Evolutionary conservation across 495 filamentous ascomycete species (phyloP), one percentile per base, ranked within the genome.

Genomic region (Physcia stellaris): DNA sequence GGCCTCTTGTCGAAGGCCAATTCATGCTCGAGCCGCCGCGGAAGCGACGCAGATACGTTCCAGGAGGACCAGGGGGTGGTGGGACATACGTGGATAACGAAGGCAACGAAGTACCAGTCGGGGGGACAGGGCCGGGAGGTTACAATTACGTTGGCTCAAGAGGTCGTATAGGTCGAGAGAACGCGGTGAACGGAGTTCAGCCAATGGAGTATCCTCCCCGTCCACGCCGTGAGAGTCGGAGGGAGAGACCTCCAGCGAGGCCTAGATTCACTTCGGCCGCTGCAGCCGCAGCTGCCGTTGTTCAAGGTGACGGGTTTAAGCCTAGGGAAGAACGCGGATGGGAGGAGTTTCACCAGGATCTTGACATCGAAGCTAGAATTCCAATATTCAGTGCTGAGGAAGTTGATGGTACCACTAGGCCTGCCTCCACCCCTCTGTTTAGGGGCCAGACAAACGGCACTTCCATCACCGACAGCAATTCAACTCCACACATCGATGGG

Each of bases 341-440:
- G 82, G 84, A 92, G 50, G 92, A 96, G 58, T 96, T 94, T 39
- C 90, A 99, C 56, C 86, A 81, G 10, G 80, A 94, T 49, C 70
- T 99, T 24, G 87, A 96, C 56, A 81, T 93, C 42, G 84, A 90
- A 33, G 68, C 67, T 20, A 71, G 66, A 13, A 76, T 96, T 35
- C 73, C 75, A 27, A 65, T 94, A 2, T 90, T 88, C 55, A 72
- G 68, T 26, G 73, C 86, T 6, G 74, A 87, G 41, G 82, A 94
- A 35, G 81, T 96, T 12, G 92, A 96, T 54, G 82, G 61, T 3
- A 31, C 44, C 54, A 33, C 47, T 45, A 39, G 45, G 42, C 31
- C 46, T 34, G 42, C 49, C 13, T 33, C 39, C 23, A 43, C 43
- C 1, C 27, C 50, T 17, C 34, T 27, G 17, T 32, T 31, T 12